Evolutionary conservation across 257 asterid genomes (phyloP).

Genomic region (Gardenia jasminoides): DNA sequence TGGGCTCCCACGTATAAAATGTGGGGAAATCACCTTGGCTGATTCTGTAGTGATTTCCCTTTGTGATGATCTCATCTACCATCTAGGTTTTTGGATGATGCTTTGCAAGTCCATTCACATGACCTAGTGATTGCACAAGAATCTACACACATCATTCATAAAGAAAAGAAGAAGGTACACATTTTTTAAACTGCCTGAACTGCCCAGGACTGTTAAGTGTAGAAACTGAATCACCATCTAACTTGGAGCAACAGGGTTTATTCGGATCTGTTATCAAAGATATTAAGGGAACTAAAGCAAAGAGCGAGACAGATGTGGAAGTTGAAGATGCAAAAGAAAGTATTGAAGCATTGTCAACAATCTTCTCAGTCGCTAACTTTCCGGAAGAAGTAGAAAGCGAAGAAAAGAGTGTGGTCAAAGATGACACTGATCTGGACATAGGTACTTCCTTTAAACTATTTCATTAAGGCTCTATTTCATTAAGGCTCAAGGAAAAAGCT

Average conservation of each 20-base stretch:
- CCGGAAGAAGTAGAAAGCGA: slow-evolving; percentile 43
- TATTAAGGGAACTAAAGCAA: slow-evolving; percentile 51
- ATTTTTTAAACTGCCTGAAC: neutral
- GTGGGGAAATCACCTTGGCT: neutral
- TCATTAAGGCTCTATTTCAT: neutral
- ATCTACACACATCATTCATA: slow-evolving; percentile 38
- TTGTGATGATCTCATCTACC: slow-evolving; percentile 15
- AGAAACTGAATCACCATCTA: neutral
- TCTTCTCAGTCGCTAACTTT: slow-evolving; percentile 65
- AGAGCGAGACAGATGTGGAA: slow-evolving; percentile 42
- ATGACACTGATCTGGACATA: slow-evolving; percentile 61
- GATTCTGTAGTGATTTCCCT: neutral
- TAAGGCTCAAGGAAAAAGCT: neutral
- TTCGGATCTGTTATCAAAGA: slow-evolving; percentile 74
- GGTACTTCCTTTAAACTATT: slow-evolving; percentile 39
- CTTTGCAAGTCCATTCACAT: slow-evolving; percentile 51
- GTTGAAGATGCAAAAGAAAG: slow-evolving; percentile 48
- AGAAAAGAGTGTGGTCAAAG: slow-evolving; percentile 42
- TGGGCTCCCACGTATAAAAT: neutral
- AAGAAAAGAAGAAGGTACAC: slow-evolving; percentile 86
- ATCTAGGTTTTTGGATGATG: slow-evolving; percentile 55
- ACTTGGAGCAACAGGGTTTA: slow-evolving; percentile 52
- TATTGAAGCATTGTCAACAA: slow-evolving; percentile 49
- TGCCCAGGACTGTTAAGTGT: neutral
- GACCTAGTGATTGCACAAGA: slow-evolving; percentile 51